Conservation (phyloP, 768 basidiomycete genomes). For the Hygrophorus pudorinus region DNA sequence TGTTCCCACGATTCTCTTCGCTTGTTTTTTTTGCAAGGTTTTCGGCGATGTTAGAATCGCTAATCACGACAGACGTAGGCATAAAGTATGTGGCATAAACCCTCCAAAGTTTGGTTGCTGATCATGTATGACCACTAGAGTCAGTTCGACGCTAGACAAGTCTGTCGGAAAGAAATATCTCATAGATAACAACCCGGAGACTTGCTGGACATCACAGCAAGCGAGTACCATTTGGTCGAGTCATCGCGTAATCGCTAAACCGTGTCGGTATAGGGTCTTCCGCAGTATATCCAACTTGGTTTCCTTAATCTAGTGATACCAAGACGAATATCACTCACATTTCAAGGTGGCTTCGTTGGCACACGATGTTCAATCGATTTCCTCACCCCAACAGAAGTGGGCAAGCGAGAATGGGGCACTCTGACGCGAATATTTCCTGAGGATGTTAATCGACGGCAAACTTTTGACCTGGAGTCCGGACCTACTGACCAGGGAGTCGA, state of each 20-base stretch:
- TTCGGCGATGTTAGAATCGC: slow-evolving; percentile 21
- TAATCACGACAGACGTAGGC: slow-evolving; percentile 33
- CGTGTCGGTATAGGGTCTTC: slow-evolving; percentile 46
- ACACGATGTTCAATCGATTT: slow-evolving; percentile 46
- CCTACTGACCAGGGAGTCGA: slow-evolving; percentile 24
- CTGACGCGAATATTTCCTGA: slow-evolving; percentile 61
- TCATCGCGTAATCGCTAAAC: neutral
- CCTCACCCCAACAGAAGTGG: slow-evolving; percentile 14
- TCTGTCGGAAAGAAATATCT: slow-evolving; percentile 61
- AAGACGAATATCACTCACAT: slow-evolving; percentile 48
- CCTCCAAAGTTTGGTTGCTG: neutral
- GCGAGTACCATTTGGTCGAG: slow-evolving; percentile 21
- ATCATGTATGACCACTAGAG: slow-evolving; percentile 33
- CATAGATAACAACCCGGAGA: slow-evolving; percentile 62
- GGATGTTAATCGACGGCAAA: slow-evolving; percentile 67
- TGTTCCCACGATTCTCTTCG: neutral
- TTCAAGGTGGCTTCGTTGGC: slow-evolving; percentile 84
- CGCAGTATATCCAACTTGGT: slow-evolving; percentile 61
- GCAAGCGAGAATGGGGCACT: slow-evolving; percentile 34
- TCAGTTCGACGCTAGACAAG: slow-evolving; percentile 74
- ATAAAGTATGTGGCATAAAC: slow-evolving; percentile 30
- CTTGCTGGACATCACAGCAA: slow-evolving; percentile 81
- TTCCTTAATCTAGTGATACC: slow-evolving; percentile 51
- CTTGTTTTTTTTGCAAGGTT: too few species aligned
- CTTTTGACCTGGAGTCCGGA: slow-evolving; percentile 39